Evolutionary conservation across 768 basidiomycete species (phyloP).

Genomic region (Tephrocybe sp.): DNA sequence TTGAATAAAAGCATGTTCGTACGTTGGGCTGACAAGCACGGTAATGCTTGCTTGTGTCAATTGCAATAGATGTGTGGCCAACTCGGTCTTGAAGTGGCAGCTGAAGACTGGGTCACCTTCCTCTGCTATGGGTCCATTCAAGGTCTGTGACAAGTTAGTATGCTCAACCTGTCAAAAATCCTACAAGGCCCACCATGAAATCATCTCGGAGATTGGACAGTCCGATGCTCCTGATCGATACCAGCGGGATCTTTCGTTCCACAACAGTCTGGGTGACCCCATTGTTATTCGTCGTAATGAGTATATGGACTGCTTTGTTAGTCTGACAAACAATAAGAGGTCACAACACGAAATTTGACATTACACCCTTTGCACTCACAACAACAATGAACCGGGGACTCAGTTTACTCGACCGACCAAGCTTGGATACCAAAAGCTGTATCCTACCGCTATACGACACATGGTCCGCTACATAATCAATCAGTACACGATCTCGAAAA

Average conservation of each 20-base stretch:
- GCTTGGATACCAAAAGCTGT: conserved; percentile 82
- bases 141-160: conserved; percentile 33
- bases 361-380: conserved; percentile 45
- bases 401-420: conserved; percentile 84
- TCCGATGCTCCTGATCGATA: conserved; percentile 82
- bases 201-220: conserved; percentile 92
- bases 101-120: conserved; percentile 94
- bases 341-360: neutral
- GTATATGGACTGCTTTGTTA: conserved; percentile 80
- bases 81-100: conserved; percentile 94
- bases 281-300: conserved; percentile 58
- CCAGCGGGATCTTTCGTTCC: conserved; percentile 87
- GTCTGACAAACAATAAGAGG: conserved; percentile 46
- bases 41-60: conserved; percentile 75
- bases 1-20: conserved; percentile 23
- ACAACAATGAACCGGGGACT: conserved; percentile 89
- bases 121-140: conserved; percentile 79
- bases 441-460: conserved; percentile 83
- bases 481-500: neutral
- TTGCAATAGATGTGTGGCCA: conserved; percentile 77
- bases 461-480: conserved; percentile 50
- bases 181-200: conserved; percentile 68
- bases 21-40: conserved; percentile 77
- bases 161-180: neutral
- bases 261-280: conserved; percentile 55